Evolutionary conservation across 2,329 filamentous ascomycete species (phyloP), one percentile per base, ranked within the genome.

Genomic region (Arthrobotrys pseudoclavata): DNA sequence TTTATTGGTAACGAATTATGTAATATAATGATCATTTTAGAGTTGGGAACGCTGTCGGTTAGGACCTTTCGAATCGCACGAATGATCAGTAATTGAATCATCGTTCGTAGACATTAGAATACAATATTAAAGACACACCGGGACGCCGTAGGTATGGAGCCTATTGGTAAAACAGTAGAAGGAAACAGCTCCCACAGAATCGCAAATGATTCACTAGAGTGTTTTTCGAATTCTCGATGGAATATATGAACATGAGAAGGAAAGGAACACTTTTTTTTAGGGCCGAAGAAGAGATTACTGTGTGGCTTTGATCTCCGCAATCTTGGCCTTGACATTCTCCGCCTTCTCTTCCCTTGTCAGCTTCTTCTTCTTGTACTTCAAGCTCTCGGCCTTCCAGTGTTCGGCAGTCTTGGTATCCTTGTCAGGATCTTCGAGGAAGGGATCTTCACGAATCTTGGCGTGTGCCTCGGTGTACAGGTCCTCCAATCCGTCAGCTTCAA

Each of bases 401-500:
- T 95, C 95, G 91, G 97, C 98, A 88, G 86, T 88, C 93, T 98
- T 98, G 91, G 97, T 94, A 87, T 92, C 92, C 70, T 89, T 90
- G 80, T 84, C 85, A 80, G 89, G 88, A 82, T 87, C 89, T 91
- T 97, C 97, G 92, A 97, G 97, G 89, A 92, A 97, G 84, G 96
- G 96, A 86, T 99, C 93, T 88, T 94, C 95, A 81, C 96, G 94
- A 89, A 99, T 99, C 84, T 92, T 91, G 86, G 92, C 91, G 90
- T 99, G 96, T 81, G 94, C 96, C 85, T 97, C 93, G 79, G 89
- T 85, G 90, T 98, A 99, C 82, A 98, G 86, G 84, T 99, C 96
- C 92, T 99, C 96, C 79, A 99, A 90, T 83, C 92, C 93, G 84
- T 97, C 96, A 80, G 96, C 94, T 88, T 98, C 95, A 81, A 99